Evolutionary conservation across 164 flowering plant genomes (phyloP), one percentile per base, ranked within the genome.

Genomic region (Nelumbo lutea): DNA sequence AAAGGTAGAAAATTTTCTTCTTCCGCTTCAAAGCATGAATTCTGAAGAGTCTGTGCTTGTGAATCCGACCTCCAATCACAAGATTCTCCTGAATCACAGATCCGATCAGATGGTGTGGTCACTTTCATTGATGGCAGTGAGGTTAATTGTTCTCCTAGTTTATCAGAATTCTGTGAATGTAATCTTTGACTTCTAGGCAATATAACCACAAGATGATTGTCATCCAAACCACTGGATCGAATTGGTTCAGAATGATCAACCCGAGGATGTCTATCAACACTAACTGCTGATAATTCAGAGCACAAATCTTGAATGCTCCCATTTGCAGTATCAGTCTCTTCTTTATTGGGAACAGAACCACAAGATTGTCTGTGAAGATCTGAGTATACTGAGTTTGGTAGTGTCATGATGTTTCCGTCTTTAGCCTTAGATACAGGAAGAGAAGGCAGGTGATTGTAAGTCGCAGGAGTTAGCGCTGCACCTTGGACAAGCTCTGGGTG

Each of bases 251-350:
- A 44, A 56, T 41, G 5, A 57, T 75, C 69, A 39, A 50, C 11
- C 6, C 45, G 61, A 62, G 52, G 9, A 67, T 74, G 61, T 59
- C 42, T 67, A 50, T 62, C 62, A 39, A 70, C 43, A 61, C 62
- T 70, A 42, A 78, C 45, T 46, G 82, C 78, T 4, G 82, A 76
- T 61, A 81, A 41, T 41, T 67, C 82, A 61, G 77, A 80, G 61
- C 75, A 72, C 72, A 78, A 55, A 48, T 70, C 60, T 51, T 61
- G 71, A 46, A 75, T 1, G 14, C 65, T 68, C 52, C 63, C 68
- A 75, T 78, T 73, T 52, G 48, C 66, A 66, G 70, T 65, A 47
- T n/a, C 27, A 72, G 41, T 67, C 15, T 55, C 81, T 68, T 77
- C 80, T 71, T 73, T 76, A 40, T 68, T 69, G 5, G 64, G 68